Evolutionary conservation across 352 stramenopile genomes (phyloP), one percentile per base, ranked within the genome.

Genomic region (Pythium phragmiticola): DNA sequence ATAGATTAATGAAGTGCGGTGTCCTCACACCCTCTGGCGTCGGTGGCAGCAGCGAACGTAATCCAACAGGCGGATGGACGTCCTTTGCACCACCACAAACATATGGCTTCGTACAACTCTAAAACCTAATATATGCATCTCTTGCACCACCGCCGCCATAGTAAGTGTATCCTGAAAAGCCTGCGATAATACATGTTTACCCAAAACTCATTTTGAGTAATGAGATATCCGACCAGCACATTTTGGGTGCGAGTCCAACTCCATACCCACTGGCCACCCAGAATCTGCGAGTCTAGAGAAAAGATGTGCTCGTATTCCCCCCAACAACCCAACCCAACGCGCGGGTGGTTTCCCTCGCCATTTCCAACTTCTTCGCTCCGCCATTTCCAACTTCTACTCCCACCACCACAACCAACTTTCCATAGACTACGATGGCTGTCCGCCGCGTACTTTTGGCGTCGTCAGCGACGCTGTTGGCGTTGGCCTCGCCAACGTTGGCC

Each of bases 331-430:
- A 4, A 17, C n/a, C 46, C 46, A 13, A 26, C 23, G 19, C n/a
- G 19, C 14, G 33, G 33, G 39, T 46, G 39, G 39, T 57, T 26
- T 30, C n/a, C 34, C 7, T 30, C 54, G 41, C 37, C 54, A 61
- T 45, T 61, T 30, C 30, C 42, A 19, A 51, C 8, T 43, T 61
- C 26, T 52, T 54, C 56, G 26, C 26, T 30, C n/a, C 55, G 42
- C 42, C 55, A 62, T 46, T 62, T 34, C 33, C 43, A 11, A 52
- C 8, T 45, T 62, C 11, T 54, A 48, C 56, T 39, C n/a, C 45
- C n/a, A 16, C 30, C 26, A 5, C 16, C n/a, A 52, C 47, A 48
- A 19, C 36, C 23, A 17, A 46, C 11, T 39, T 39, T 11, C 14
- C 54, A 30, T 30, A 19, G 16, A 53, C 14, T 12, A 23, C n/a